phyloP scores from a whole-genome alignment of 177 flowering plant species.

The Vitis hybrid region DNA sequence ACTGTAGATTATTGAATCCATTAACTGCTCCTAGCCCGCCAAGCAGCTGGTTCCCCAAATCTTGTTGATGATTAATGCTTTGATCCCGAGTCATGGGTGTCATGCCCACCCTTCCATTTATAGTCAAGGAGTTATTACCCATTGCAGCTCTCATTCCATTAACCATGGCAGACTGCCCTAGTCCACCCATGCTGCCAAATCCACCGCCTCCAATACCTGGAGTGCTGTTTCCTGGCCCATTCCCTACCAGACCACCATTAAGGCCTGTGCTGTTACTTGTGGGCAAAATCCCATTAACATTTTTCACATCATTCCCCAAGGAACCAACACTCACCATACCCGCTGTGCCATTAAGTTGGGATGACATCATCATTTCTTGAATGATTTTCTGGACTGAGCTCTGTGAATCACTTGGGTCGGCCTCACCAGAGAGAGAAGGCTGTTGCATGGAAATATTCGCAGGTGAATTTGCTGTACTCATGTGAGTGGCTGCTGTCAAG shows the following conservation, averaged over 20 bases:
- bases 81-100: slow-evolving; percentile 53
- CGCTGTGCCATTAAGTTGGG: slow-evolving; percentile 56
- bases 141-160: slow-evolving; percentile 40
- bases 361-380: slow-evolving; percentile 82
- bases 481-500: slow-evolving; percentile 45
- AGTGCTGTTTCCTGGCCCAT: slow-evolving; percentile 43
- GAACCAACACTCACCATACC: slow-evolving; percentile 53
- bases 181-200: slow-evolving; percentile 56
- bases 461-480: slow-evolving; percentile 68
- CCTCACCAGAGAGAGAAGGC: slow-evolving; percentile 56
- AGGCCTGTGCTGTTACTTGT: slow-evolving; percentile 34
- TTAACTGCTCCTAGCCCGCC: slow-evolving; percentile 79
- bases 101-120: slow-evolving; percentile 79
- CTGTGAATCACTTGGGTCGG: slow-evolving; percentile 73
- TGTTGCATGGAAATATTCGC: slow-evolving; percentile 62
- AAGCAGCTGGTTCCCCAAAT: slow-evolving; percentile 66
- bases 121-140: slow-evolving; percentile 50
- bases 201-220: slow-evolving; percentile 50
- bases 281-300: slow-evolving; percentile 53
- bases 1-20: slow-evolving; percentile 77
- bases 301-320: slow-evolving; percentile 62
- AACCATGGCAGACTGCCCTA: slow-evolving; percentile 44
- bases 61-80: slow-evolving; percentile 65
- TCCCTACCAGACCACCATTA: slow-evolving; percentile 51
- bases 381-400: slow-evolving; percentile 94